These are phyloP conservation scores for Nitzschia inconspicua DNA, from an alignment of 108 stramenopile genomes.

Conservation along the genomic window DNA sequence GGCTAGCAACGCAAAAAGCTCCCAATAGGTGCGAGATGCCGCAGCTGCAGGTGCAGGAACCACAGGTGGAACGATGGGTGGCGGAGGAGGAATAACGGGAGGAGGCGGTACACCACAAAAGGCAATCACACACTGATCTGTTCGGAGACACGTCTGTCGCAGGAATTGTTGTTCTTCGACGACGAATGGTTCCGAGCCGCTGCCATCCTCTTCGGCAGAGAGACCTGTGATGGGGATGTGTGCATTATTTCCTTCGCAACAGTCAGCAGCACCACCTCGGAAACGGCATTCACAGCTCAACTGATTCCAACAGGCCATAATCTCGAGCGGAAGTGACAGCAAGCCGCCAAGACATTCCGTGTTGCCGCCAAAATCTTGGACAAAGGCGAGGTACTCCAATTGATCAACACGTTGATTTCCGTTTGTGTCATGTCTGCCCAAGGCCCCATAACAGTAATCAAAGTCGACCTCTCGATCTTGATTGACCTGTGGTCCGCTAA, in stretches of 20 bases:
- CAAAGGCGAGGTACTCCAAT: constrained; percentile 26
- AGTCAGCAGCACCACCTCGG: constrained; percentile 21
- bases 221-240: constrained; percentile 27
- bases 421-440: constrained; percentile 15
- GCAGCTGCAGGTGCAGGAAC: background rate
- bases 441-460: constrained; percentile 19
- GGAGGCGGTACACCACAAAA: constrained; percentile 28
- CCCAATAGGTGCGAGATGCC: background rate
- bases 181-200: constrained; percentile 2
- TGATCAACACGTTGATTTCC: constrained; percentile 6
- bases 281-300: constrained; percentile 22
- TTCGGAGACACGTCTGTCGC: constrained; percentile 29
- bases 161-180: constrained; percentile 24
- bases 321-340: constrained; percentile 13
- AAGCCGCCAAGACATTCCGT: constrained; percentile 30
- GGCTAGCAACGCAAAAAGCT: constrained; percentile 8
- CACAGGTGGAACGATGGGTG: constrained; percentile 7
- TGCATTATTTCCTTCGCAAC: constrained; percentile 22
- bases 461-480: constrained; percentile 33
- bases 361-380: constrained; percentile 26
- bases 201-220: background rate
- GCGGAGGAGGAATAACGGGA: constrained; percentile 3
- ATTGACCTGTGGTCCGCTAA: constrained; percentile 19
- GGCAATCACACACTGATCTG: constrained; percentile 31
- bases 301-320: constrained; percentile 26